Evolutionary conservation across 371 early-diverging fungal species (phyloP).

Genomic region (Ecytonucleospora hepatopenaei): DNA sequence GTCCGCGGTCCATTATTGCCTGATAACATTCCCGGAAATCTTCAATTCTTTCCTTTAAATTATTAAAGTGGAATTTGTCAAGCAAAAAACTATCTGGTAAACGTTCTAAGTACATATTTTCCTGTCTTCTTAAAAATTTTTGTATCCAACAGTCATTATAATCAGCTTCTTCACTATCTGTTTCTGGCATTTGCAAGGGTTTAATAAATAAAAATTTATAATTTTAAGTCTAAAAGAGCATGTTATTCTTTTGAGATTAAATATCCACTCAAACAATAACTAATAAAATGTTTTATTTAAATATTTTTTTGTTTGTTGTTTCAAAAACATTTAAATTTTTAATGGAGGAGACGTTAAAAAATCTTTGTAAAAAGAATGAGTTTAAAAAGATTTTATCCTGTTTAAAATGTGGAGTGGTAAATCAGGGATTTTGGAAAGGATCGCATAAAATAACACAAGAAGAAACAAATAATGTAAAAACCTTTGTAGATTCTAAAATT

Average conservation of each 20-base stretch:
- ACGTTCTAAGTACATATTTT: conserved; percentile 35
- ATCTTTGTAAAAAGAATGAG: neutral
- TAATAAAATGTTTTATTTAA: neutral
- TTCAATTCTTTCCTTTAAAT: conserved; percentile 65
- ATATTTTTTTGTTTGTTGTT: neutral
- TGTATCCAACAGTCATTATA: conserved; percentile 43
- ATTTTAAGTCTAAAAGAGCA: neutral
- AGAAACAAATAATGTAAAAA: neutral
- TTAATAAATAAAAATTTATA: neutral
- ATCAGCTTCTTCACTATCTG: conserved; percentile 4
- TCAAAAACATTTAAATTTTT: neutral
- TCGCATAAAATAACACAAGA: neutral
- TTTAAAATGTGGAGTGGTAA: neutral
- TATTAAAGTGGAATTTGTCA: conserved; percentile 80
- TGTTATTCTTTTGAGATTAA: neutral
- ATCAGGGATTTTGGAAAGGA: neutral
- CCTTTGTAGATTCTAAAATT: neutral
- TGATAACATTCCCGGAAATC: conserved; percentile 68
- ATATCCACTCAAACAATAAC: neutral
- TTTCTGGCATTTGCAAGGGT: neutral
- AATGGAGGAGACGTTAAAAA: neutral
- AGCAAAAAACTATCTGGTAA: conserved; percentile 47
- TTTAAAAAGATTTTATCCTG: neutral
- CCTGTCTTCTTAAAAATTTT: conserved; percentile 40
- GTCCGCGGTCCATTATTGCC: conserved; percentile 60